Percentiles rank a stretch among this genome's conserved stretches.
phyloP scores from a whole-genome alignment of 1,284 basidiomycete genomes.

The Irpex sp. region DNA sequence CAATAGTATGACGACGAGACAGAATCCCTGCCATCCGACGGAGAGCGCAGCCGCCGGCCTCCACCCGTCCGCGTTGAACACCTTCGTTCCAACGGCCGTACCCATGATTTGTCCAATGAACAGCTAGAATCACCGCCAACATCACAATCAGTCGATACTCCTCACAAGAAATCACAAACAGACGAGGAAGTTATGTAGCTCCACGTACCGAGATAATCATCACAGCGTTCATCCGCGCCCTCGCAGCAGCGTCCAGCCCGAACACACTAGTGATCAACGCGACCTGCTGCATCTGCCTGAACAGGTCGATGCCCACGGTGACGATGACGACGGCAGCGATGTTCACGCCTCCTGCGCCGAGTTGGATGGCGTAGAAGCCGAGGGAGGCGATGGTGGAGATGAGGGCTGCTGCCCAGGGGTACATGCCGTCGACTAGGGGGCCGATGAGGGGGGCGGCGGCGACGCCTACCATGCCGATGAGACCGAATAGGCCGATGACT shows the following conservation, averaged over 20 bases:
- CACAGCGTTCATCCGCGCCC: slow-evolving; percentile 46
- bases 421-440: slow-evolving; percentile 40
- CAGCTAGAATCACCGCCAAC: slow-evolving; percentile 12
- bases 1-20: slow-evolving; percentile 31
- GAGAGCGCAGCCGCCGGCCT: slow-evolving; percentile 44
- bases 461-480: slow-evolving; percentile 43
- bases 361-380: slow-evolving; percentile 34
- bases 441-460: slow-evolving; percentile 44
- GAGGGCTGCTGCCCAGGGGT: slow-evolving; percentile 43
- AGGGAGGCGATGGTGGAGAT: slow-evolving; percentile 29
- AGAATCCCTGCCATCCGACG: slow-evolving; percentile 42
- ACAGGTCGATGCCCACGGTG: slow-evolving; percentile 40
- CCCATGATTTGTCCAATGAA: slow-evolving; percentile 50
- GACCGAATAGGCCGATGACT: slow-evolving; percentile 48
- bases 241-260: slow-evolving; percentile 26
- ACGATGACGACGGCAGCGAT: slow-evolving; percentile 40
- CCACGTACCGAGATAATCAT: slow-evolving; percentile 36
- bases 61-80: slow-evolving; percentile 53
- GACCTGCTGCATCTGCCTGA: slow-evolving; percentile 40
- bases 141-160: background rate
- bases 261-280: slow-evolving; percentile 33
- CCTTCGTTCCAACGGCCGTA: slow-evolving; percentile 43
- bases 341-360: slow-evolving; percentile 36
- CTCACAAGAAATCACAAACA: background rate
- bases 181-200: background rate